Evolutionary conservation across 106 monocot genomes (phyloP).

Genomic region (Ottelia alismoides): DNA sequence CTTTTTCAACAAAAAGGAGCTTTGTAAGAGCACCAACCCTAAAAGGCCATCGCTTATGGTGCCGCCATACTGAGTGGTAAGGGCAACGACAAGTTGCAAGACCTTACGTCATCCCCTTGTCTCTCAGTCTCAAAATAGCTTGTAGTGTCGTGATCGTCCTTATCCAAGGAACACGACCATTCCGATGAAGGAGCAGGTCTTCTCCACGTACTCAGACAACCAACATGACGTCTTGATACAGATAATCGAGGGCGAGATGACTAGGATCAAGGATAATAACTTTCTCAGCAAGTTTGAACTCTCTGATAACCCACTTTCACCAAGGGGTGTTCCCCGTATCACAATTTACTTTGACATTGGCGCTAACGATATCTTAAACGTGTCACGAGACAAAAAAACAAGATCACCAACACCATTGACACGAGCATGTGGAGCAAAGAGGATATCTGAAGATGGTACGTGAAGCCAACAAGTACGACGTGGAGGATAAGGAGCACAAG

Average conservation of each 20-base stretch:
- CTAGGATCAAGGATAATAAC: constrained; percentile 5
- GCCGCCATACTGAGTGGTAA: constrained; percentile 17
- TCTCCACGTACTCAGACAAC: constrained; percentile 46
- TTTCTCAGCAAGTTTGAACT: constrained; percentile 51
- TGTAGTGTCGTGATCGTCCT: too few species aligned
- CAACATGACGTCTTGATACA: constrained; percentile 42
- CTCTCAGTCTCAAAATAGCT: constrained; percentile 1
- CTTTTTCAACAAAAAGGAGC: constrained; percentile 31
- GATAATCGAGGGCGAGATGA: constrained; percentile 27
- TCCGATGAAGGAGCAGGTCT: constrained; percentile 47
- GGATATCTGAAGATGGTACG: constrained; percentile 5
- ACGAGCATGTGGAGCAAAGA: constrained; percentile 8
- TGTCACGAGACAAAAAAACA: constrained; percentile 50
- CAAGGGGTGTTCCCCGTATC: constrained; percentile 43
- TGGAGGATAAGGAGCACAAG: constrained; percentile 38
- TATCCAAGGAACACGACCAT: constrained; percentile 55
- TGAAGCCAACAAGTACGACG: constrained; percentile 24
- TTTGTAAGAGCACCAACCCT: constrained; percentile 13
- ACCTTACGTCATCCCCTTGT: constrained; percentile 24
- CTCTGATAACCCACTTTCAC: constrained; percentile 45
- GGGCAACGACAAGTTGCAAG: constrained; percentile 28
- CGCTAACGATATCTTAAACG: constrained; percentile 52
- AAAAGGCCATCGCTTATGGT: constrained; percentile 7
- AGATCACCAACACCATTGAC: constrained; percentile 9
- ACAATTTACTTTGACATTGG: constrained; percentile 54